Evolutionary conservation across 2,329 filamentous ascomycete genomes (phyloP), one percentile per base, ranked within the genome.

Genomic region (Colletotrichum scovillei): DNA sequence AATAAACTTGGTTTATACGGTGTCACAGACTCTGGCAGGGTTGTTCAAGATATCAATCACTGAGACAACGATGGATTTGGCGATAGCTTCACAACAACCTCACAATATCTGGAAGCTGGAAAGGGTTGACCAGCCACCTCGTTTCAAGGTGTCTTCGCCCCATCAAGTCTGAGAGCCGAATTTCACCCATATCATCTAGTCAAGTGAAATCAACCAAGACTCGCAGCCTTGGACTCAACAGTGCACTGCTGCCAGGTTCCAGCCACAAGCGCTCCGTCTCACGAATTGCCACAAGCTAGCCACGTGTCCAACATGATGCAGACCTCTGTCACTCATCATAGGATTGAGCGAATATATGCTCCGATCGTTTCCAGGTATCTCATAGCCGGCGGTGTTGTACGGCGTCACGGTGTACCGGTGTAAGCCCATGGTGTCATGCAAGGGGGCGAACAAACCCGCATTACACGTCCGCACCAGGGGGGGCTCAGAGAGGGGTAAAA

Each of bases 261-360:
- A n/a, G n/a, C 26, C n/a, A 19, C 35, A 7, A 28, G 55, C n/a
- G 65, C 14, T 8, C 28, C 52, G 16, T 55, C 28, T 55, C 3
- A 49, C 42, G 9, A 49, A 19, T 49, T 24, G 46, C 32, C 22
- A 59, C 52, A 53, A 32, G 66, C 59, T 72, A 72, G 69, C 66
- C 59, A 72, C 58, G 69, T 72, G 66, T 64, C 66, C 14, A 26
- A 30, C 62, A 38, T 19, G n/a, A 28, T 14, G 62, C 62, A 69
- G 30, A 42, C 58, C 19, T 24, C n/a, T 58, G 32, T 42, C 5
- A 35, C 32, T n/a, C 38, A 16, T 14, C 8, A 5, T 19, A 49
- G 30, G n/a, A n/a, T 30, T 4, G 14, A 14, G 19, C 6, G 1
- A 30, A 59, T 30, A 69, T 53, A 69, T 66, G 24, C 30, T 69